phyloP scores from a whole-genome alignment of 805 yeast species.

The Yamadazyma insecticola region DNA sequence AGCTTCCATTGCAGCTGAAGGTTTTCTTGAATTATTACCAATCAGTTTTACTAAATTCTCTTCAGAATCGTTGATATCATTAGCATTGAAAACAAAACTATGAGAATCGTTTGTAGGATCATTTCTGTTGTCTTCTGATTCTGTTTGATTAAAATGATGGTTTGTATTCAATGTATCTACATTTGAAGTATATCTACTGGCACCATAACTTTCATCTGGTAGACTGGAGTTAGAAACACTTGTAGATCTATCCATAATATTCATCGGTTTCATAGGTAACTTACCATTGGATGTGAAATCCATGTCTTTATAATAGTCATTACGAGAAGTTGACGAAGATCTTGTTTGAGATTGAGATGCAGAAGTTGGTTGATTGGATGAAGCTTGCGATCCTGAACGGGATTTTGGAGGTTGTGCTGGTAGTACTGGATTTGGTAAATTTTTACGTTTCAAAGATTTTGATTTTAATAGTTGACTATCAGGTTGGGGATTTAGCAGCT shows the following conservation, averaged over 20 bases:
- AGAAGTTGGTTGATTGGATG: constrained; percentile 2
- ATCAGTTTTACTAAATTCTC: too few relatives aligned
- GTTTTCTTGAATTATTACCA: neutral
- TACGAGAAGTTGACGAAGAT: neutral
- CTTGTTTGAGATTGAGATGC: constrained; percentile 3
- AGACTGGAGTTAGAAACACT: constrained; percentile 5
- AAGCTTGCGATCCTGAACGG: constrained; percentile 1
- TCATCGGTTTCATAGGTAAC: constrained; percentile 40
- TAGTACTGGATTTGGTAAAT: constrained; percentile 17
- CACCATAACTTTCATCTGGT: neutral
- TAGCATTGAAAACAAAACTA: constrained; percentile 12
- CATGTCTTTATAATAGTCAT: constrained; percentile 25
- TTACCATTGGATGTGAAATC: constrained; percentile 42
- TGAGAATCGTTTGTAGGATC: constrained; percentile 12
- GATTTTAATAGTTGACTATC: constrained; percentile 18
- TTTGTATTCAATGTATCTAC: constrained; percentile 3
- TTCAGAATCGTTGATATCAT: neutral
- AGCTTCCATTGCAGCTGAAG: neutral
- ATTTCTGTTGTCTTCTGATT: neutral
- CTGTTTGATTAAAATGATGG: too few relatives aligned
- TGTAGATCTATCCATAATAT: constrained; percentile 19
- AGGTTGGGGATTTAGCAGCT: constrained; percentile 16
- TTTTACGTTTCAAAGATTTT: constrained; percentile 18
- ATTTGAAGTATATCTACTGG: too few relatives aligned
- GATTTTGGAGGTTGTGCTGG: constrained; percentile 17